These are phyloP conservation scores for Dichomitus squalens DNA, from an alignment of 1,284 basidiomycete genomes.

Conservation along the genomic window DNA sequence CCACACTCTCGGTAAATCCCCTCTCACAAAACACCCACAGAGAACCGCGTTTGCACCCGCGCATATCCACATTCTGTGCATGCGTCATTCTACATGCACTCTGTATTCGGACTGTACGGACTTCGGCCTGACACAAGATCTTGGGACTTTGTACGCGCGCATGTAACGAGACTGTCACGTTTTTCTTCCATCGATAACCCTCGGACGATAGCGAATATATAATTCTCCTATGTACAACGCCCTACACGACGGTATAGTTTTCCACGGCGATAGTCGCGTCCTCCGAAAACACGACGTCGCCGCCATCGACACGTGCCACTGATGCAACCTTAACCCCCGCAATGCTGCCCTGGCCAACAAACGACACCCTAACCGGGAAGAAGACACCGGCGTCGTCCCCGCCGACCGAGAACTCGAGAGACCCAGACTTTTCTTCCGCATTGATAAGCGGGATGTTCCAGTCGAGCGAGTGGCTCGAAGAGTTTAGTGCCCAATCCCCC, in stretches of 20 bases:
- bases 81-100: not conserved
- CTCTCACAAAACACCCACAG: not conserved
- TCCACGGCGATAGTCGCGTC: constrained; percentile 77
- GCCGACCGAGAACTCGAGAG: constrained; percentile 85
- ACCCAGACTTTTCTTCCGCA: constrained; percentile 67
- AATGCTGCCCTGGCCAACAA: constrained; percentile 79
- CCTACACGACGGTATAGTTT: constrained; percentile 53
- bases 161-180: constrained; percentile 4
- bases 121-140: not conserved
- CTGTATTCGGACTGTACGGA: constrained; percentile 12
- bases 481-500: constrained; percentile 82
- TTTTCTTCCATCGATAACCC: constrained; percentile 21
- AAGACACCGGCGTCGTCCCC: constrained; percentile 85
- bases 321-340: constrained; percentile 67
- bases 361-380: constrained; percentile 91
- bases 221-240: constrained; percentile 11
- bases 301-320: constrained; percentile 60
- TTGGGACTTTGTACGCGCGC: constrained; percentile 19
- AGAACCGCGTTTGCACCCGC: not conserved
- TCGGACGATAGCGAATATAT: constrained; percentile 19
- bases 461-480: constrained; percentile 76
- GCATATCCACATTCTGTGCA: not conserved
- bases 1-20: constrained; percentile 12
- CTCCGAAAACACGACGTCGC: constrained; percentile 73
- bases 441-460: constrained; percentile 79